These are phyloP conservation scores for Trichothecium sympodiale DNA, from an alignment of 2,329 filamentous ascomycete genomes.

Conservation along the genomic window DNA sequence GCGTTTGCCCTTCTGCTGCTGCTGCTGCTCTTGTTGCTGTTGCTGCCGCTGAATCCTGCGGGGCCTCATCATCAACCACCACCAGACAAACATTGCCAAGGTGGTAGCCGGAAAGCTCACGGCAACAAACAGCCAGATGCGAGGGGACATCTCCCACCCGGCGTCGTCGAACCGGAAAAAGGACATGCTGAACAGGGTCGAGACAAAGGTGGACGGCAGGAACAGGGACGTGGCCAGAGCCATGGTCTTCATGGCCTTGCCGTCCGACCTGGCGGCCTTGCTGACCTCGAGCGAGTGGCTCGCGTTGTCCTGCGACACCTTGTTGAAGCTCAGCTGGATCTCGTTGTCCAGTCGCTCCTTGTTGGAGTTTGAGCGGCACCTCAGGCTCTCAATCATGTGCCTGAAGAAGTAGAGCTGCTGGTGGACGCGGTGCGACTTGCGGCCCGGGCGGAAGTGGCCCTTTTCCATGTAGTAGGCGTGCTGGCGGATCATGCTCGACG, in stretches of 20 bases:
- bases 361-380: constrained; percentile 24
- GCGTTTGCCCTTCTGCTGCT: too few relatives aligned
- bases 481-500: not conserved
- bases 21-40: too few relatives aligned
- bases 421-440: constrained; percentile 8
- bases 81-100: not conserved
- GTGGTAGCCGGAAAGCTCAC: constrained; percentile 17
- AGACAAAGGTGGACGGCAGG: constrained; percentile 39
- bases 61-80: too few relatives aligned
- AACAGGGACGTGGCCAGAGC: constrained; percentile 36
- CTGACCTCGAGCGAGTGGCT: constrained; percentile 26
- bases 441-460: not conserved
- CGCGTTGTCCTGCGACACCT: constrained; percentile 29
- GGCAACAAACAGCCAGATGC: constrained; percentile 26
- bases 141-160: constrained; percentile 16
- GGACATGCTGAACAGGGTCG: constrained; percentile 32
- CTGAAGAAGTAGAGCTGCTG: constrained; percentile 20
- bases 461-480: not conserved
- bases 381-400: constrained; percentile 21
- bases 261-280: constrained; percentile 29
- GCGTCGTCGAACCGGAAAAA: constrained; percentile 25
- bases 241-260: constrained; percentile 39
- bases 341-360: constrained; percentile 38
- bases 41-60: too few relatives aligned
- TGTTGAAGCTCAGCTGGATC: constrained; percentile 40